Conservation (phyloP, 1,284 basidiomycete genomes). For the Cutaneotrichosporon mucoides region DNA sequence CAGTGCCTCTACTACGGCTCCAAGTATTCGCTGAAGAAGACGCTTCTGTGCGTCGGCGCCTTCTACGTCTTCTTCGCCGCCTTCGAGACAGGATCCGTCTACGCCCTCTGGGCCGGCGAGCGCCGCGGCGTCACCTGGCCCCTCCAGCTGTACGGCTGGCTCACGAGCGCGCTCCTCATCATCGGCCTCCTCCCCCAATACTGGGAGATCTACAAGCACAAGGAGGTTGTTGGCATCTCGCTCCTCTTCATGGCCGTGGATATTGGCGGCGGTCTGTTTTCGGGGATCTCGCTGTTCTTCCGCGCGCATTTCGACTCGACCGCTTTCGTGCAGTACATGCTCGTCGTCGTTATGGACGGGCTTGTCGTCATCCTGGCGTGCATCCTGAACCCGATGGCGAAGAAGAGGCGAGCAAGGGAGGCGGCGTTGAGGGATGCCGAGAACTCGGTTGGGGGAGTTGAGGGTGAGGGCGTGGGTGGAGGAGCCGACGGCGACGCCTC, state of each 20-base stretch:
- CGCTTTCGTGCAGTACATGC: slow-evolving; percentile 56
- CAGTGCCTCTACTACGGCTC: slow-evolving; percentile 63
- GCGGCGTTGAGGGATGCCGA: slow-evolving; percentile 6
- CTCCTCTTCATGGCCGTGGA: slow-evolving; percentile 68
- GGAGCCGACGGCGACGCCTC: not conserved
- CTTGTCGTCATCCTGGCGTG: slow-evolving; percentile 58
- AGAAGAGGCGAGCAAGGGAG: slow-evolving; percentile 27
- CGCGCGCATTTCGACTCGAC: slow-evolving; percentile 62
- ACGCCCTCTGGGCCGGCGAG: slow-evolving; percentile 55
- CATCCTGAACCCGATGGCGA: slow-evolving; percentile 59
- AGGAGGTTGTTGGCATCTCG: slow-evolving; percentile 70
- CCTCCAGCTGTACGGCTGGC: slow-evolving; percentile 62
- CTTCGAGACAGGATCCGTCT: slow-evolving; percentile 61
- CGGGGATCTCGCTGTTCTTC: slow-evolving; percentile 65
- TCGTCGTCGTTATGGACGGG: slow-evolving; percentile 58
- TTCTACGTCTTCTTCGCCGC: slow-evolving; percentile 55
- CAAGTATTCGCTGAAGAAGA: slow-evolving; percentile 43
- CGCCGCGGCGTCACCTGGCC: slow-evolving; percentile 54
- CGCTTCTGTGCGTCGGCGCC: slow-evolving; percentile 46
- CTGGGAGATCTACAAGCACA: slow-evolving; percentile 64
- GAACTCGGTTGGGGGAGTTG: not conserved
- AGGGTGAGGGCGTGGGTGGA: not conserved
- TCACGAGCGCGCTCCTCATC: slow-evolving; percentile 61
- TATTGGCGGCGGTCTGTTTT: slow-evolving; percentile 66
- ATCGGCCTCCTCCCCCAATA: slow-evolving; percentile 61